Conservation (phyloP, 83 land plant genomes). For the Thuja plicata region DNA sequence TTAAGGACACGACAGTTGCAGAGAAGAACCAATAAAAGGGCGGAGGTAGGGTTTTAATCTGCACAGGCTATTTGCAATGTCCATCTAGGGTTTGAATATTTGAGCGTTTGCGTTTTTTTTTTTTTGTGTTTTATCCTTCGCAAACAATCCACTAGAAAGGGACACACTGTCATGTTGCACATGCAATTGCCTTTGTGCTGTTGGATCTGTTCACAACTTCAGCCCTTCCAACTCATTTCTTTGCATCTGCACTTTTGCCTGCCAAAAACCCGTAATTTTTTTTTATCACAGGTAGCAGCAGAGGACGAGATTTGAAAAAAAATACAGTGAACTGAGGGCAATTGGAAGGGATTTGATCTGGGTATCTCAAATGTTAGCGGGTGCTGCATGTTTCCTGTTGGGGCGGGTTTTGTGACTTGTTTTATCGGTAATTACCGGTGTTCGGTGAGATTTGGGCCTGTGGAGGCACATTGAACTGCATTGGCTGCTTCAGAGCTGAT, state of each 20-base stretch:
- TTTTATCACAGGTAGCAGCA: background rate
- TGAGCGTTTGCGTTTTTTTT: background rate
- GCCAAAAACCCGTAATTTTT: background rate
- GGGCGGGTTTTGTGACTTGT: background rate
- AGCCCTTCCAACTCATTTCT: background rate
- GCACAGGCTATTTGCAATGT: background rate
- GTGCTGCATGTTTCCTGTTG: background rate
- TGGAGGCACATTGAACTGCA: background rate
- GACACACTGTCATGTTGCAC: background rate
- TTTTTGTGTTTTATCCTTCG: background rate
- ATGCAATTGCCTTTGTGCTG: background rate
- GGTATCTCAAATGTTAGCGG: background rate
- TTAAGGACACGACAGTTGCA: background rate
- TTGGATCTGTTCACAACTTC: slow-evolving; percentile 4
- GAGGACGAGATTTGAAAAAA: background rate
- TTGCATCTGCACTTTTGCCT: background rate
- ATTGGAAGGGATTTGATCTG: background rate
- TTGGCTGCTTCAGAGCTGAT: background rate
- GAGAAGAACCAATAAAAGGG: background rate
- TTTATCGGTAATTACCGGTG: background rate
- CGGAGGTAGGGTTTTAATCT: slow-evolving; percentile 5
- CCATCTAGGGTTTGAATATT: background rate
- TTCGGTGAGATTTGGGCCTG: slow-evolving; percentile 10
- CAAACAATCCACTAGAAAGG: background rate
- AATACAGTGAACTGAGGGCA: background rate